Base-by-base conservation (phyloP, 2,329 filamentous ascomycete genomes). In the Penicillium hesseltinei region DNA sequence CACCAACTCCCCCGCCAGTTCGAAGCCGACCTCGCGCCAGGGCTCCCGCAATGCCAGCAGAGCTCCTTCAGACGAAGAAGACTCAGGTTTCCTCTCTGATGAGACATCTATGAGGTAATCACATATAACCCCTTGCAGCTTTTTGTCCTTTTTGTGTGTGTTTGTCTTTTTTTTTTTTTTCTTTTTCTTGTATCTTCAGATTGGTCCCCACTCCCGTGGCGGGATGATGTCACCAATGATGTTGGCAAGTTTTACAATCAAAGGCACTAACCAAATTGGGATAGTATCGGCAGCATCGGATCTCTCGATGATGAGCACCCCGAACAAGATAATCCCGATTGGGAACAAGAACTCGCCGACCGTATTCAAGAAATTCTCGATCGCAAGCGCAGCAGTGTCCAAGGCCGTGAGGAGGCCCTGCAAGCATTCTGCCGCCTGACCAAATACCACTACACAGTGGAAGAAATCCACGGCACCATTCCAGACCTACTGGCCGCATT, bases 381-480 rank as follows among this genome's bases (percentile, higher is more conserved):
- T 65, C 87, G 90, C 66, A 96, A 95, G 80, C 86, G 88, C 63
- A 91, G 88, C 73, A 91, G 87, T 63, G 84, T 82, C 25, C 84
- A 89, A 61, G 85, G 86, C 23, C 85, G 91, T 51, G 88, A 91
- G 66, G 80, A 84, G 40, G 82, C 82, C 31, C 77, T 92, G 48
- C 78, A 77, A 44, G 80, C 79, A 1, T 91, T 88, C 71, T 81
- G 82, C 40, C 82, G 87, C 51, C 80, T 90, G 21, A 73, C 92
- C 51, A 89, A 88, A 60, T 82, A 84, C 45, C 86, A 89, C 66
- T 91, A 84, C 69, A 84, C 87, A 52, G 80, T 84, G 62, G 81
- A 86, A 51, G 78, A 88, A 64, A 79, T 92, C 19, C 81, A 84
- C 58, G 71, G 73, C 11, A 82, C 82, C 43, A 77, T 88, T 10